Evolutionary conservation across 495 filamentous ascomycete genomes (phyloP), one percentile per base, ranked within the genome.

Genomic region (Hypoxylon fragiforme): DNA sequence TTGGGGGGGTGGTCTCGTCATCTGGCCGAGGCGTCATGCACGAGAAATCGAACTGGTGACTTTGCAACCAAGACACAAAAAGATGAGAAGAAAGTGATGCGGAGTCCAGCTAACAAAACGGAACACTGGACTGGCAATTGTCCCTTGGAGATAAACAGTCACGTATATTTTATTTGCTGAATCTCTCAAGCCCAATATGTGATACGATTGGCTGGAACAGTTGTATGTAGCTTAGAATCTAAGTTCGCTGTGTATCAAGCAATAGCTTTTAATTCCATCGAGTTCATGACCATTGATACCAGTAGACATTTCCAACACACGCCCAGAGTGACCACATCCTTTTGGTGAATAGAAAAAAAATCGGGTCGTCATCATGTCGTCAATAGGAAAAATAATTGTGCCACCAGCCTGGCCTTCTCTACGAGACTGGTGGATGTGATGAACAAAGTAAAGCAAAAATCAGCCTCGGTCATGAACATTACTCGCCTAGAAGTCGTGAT

Each of bases 271-370:
- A 68, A 64, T 59, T 64, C 54, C 62, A 58, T 62, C 57, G 53
- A 63, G 68, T 57, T 72, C 66, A 60, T 71, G 58, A 66, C 69
- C 60, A 68, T 70, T 57, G 70, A 70, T 66, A 71, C 70, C 64
- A 65, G 56, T 61, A 65, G 53, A 69, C 64, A 66, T 62, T 62
- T 67, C 65, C 66, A 67, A 67, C 65, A 65, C 60, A 65, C 62
- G 62, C 61, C 65, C 52, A 58, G 54, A 62, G 52, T 62, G 54
- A 66, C 59, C 66, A 45, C 57, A 47, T 64, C 64, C 62, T 70
- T 70, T 70, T 65, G 59, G 54, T 63, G 50, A 56, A 67, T 38
- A 64, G 60, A 58, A 66, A 41, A n/a, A 65, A 62, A 60, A 60
- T 54, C 54, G 46, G 54, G 61, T 62, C 64, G 52, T 70, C 60